A percentile compares a stretch with the other conserved stretches of the same genome.
Conservation (phyloP, 2,329 filamentous ascomycete species). For the Rutstroemia sp. region DNA sequence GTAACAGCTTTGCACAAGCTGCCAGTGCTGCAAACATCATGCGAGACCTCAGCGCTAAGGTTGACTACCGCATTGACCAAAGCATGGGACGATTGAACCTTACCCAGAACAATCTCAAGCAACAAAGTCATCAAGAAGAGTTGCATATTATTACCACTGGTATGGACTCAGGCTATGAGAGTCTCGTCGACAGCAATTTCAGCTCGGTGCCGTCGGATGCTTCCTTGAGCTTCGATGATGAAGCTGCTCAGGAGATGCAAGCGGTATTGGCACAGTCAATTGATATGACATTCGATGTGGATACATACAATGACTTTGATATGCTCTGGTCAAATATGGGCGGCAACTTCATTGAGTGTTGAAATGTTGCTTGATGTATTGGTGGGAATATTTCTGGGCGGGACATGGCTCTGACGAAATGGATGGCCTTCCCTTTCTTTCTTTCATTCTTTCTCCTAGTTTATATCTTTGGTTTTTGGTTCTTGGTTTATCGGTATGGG, state of each 20-base stretch:
- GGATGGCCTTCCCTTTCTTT: background rate
- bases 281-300: slow-evolving; percentile 12
- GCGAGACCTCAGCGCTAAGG: slow-evolving; percentile 27
- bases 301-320: slow-evolving; percentile 11
- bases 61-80: slow-evolving; percentile 17
- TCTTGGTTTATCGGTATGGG: background rate
- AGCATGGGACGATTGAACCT: background rate
- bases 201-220: background rate
- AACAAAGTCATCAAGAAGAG: background rate
- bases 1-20: slow-evolving; percentile 30
- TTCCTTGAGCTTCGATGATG: slow-evolving; percentile 7
- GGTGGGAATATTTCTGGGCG: background rate
- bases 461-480: background rate
- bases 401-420: background rate
- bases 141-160: slow-evolving; percentile 3
- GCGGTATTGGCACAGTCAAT: slow-evolving; percentile 12
- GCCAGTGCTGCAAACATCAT: slow-evolving; percentile 30
- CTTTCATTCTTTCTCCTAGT: background rate
- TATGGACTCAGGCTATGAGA: slow-evolving; percentile 6
- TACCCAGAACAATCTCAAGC: background rate
- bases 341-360: slow-evolving; percentile 1
- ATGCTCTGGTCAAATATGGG: slow-evolving; percentile 10
- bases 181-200: slow-evolving; percentile 1
- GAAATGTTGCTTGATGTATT: slow-evolving; percentile 29
- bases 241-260: slow-evolving; percentile 7